Evolutionary conservation across 495 filamentous ascomycete species (phyloP), one percentile per base, ranked within the genome.

Genomic region (Parmelia sp.): DNA sequence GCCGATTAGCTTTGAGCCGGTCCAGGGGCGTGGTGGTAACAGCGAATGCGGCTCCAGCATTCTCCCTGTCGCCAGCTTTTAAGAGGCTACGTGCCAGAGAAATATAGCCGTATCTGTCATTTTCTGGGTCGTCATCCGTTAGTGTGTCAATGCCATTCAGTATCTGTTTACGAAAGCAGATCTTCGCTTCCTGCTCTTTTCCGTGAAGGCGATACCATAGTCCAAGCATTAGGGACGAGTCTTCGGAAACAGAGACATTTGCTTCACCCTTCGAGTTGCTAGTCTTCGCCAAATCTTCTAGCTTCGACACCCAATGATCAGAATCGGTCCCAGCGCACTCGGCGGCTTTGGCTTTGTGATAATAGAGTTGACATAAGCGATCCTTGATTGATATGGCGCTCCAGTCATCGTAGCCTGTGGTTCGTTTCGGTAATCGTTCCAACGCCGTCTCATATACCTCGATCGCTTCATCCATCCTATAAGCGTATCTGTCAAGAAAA

Each of bases 121-220:
- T 62, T 19, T 4, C 44, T 19, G 60, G 60, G 23, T 62, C 60
- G 17, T 62, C 60, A 40, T 62, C 60, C 27, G 60, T 51, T 23
- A 62, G 60, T 10, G 15, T 49, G n/a, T 62, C 60, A 40, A 62
- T 62, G 33, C 40, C 44, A 31, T 60, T 19, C 37, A 60, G 39
- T 8, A 60, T 31, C 39, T 40, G 58, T 17, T 1, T 35, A 5
- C 58, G 33, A 10, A 60, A 47, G 27, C 58, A 60, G 19, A 40
- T 15, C 23, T 60, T 60, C 27, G 58, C 58, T 47, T 60, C 58
- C 17, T 47, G 27, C 27, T 37, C 35, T 60, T 27, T 60, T 40
- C 58, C 58, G 37, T 45, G 58, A 19, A 42, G 36, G 58, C 58
- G 58, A 25, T 60, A 44, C 58, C 58, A 60, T 6, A 60, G 35